A percentile compares a stretch with the other conserved stretches of the same genome.
These are phyloP conservation scores for Xylaria multiplex DNA, from an alignment of 2,329 filamentous ascomycete genomes.

Conservation along the genomic window DNA sequence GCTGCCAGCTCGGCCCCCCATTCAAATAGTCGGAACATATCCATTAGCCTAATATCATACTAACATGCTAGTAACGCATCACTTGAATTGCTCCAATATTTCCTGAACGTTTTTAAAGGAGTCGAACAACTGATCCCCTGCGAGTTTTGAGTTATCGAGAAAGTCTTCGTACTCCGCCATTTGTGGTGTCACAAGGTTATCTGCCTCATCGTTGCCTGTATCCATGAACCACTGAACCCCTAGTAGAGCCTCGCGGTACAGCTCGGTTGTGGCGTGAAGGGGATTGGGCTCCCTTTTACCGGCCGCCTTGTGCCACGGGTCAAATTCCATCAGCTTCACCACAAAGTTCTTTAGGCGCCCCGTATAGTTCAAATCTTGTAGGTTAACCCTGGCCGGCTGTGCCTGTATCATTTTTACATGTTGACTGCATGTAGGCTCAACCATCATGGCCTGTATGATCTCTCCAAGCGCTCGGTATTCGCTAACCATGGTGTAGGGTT, in stretches of 20 bases:
- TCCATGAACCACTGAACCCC: slow-evolving; percentile 23
- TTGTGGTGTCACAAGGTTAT: slow-evolving; percentile 18
- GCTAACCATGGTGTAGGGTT: slow-evolving; percentile 48
- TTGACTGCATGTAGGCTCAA: slow-evolving; percentile 33
- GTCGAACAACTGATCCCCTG: slow-evolving; percentile 1
- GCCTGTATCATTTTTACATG: slow-evolving; percentile 36
- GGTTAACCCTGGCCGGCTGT: slow-evolving; percentile 29
- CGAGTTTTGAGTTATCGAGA: slow-evolving; percentile 16
- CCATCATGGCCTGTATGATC: slow-evolving; percentile 48
- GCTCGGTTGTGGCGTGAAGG: slow-evolving; percentile 34
- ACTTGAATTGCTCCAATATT: slow-evolving; percentile 28
- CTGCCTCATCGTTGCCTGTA: slow-evolving; percentile 18
- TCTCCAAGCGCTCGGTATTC: slow-evolving; percentile 48
- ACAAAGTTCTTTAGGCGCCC: slow-evolving; percentile 41
- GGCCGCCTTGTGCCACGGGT: slow-evolving; percentile 34
- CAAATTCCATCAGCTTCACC: slow-evolving; percentile 43
- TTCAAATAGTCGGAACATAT: neutral
- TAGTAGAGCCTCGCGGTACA: slow-evolving; percentile 33
- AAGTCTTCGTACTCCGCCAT: slow-evolving; percentile 33
- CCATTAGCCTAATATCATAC: neutral
- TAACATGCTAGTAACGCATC: neutral
- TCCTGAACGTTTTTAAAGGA: slow-evolving; percentile 29
- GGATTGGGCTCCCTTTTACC: neutral
- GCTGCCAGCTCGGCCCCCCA: neutral
- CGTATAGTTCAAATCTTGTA: slow-evolving; percentile 38